phyloP scores from a whole-genome alignment of 1,139 yeast genomes.

The Hansenula lynferdii region DNA sequence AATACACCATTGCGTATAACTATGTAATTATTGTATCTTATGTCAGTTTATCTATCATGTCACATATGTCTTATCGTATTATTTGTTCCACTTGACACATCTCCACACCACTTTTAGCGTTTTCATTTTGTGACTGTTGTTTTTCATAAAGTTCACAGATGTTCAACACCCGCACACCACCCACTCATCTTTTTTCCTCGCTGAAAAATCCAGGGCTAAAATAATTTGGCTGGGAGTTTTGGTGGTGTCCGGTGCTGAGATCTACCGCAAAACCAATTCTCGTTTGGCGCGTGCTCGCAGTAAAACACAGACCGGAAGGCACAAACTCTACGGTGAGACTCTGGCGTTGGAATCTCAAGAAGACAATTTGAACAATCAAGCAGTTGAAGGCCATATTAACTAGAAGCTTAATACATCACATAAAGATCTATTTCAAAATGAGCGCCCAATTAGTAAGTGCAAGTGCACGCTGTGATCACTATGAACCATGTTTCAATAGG shows the following conservation, averaged over 20 bases:
- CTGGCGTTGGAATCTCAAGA: conserved; percentile 1
- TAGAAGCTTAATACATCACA: conserved; percentile 8
- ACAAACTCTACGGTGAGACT: background rate
- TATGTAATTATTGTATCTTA: too few relatives aligned
- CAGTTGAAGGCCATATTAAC: background rate
- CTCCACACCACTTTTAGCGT: too few relatives aligned
- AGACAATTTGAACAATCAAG: conserved; percentile 2
- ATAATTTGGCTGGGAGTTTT: background rate
- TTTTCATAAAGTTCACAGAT: too few relatives aligned
- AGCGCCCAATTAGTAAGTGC: conserved; percentile 26
- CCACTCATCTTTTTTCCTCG: too few relatives aligned
- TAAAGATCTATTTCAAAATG: conserved; percentile 20
- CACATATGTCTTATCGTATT: too few relatives aligned
- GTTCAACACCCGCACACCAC: too few relatives aligned
- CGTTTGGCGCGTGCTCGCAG: too few relatives aligned
- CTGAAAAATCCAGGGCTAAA: background rate
- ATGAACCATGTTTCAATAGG: background rate
- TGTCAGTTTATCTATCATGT: too few relatives aligned
- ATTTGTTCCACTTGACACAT: too few relatives aligned
- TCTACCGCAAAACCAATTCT: too few relatives aligned
- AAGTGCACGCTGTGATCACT: background rate
- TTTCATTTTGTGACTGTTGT: too few relatives aligned
- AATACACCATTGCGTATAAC: too few relatives aligned
- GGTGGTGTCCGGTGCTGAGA: conserved; percentile 2
- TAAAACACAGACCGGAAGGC: background rate